Conservation (phyloP, 176 grass and related monocot genomes). For the Oropetium thomaeum region DNA sequence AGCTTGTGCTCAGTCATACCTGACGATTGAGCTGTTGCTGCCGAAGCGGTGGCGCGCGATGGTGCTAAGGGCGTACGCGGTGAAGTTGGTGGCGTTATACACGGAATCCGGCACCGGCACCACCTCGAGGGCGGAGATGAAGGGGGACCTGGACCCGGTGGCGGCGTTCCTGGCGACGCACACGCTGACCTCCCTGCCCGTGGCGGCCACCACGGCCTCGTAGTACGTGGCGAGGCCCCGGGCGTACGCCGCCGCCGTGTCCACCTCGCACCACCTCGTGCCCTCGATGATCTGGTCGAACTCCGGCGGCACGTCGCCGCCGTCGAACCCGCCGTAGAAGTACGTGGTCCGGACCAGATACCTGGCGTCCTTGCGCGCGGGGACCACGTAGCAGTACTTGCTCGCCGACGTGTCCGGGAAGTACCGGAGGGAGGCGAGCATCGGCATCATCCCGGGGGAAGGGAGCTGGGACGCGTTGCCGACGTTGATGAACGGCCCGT, state of each 20-base stretch:
- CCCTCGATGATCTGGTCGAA: constrained; percentile 83
- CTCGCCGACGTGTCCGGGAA: constrained; percentile 54
- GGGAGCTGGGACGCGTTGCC: constrained; percentile 33
- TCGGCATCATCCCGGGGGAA: constrained; percentile 7
- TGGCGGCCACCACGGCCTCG: constrained; percentile 51
- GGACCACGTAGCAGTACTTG: constrained; percentile 79
- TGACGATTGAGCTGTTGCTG: constrained; percentile 14
- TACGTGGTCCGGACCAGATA: constrained; percentile 81
- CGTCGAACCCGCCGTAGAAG: constrained; percentile 85
- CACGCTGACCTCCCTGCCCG: constrained; percentile 49
- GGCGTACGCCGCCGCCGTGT: constrained; percentile 54
- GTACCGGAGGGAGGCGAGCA: constrained; percentile 62
- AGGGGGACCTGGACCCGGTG: constrained; percentile 58
- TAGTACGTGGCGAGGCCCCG: constrained; percentile 66
- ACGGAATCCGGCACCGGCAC: constrained; percentile 54
- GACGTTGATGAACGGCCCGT: constrained; percentile 44
- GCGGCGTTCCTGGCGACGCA: constrained; percentile 62
- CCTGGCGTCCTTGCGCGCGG: constrained; percentile 28
- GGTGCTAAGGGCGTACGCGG: constrained; percentile 53
- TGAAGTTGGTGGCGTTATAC: constrained; percentile 69
- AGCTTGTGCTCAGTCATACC: constrained; percentile 38
- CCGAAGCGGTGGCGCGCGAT: constrained; percentile 80
- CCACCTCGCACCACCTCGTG: constrained; percentile 70
- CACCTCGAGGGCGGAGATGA: constrained; percentile 89
- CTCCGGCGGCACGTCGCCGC: constrained; percentile 44